phyloP scores from a whole-genome alignment of 345 rosid species.

The Dovyalis caffra region DNA sequence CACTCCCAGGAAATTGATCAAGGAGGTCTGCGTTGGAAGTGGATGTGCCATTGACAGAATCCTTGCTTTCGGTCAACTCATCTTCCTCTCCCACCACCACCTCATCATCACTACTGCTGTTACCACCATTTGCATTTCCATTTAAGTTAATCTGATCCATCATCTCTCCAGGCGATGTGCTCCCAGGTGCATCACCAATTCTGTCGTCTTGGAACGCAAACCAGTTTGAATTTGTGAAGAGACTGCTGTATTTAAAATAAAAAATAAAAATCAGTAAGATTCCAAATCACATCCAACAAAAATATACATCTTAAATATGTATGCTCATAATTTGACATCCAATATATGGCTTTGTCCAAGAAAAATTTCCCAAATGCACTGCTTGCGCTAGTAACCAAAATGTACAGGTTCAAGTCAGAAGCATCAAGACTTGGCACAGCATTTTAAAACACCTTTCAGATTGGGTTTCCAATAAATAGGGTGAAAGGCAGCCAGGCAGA shows the following conservation, averaged over 20 bases:
- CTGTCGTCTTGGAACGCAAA: conserved; percentile 91
- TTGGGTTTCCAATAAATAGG: background rate
- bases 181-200: conserved; percentile 47
- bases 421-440: background rate
- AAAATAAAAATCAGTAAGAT: background rate
- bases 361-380: background rate
- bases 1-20: conserved; percentile 32
- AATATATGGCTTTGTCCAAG: background rate
- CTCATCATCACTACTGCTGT: conserved; percentile 88
- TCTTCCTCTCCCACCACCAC: conserved; percentile 81
- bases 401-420: background rate
- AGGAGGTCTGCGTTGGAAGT: conserved; percentile 40
- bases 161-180: conserved; percentile 53
- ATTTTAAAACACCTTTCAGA: background rate
- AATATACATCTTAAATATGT: background rate
- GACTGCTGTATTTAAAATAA: conserved; percentile 44
- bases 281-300: background rate
- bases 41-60: conserved; percentile 43
- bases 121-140: conserved; percentile 53
- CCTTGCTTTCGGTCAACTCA: conserved; percentile 53
- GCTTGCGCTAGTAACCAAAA: background rate
- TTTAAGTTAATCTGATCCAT: conserved; percentile 85
- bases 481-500: background rate
- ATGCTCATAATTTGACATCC: background rate
- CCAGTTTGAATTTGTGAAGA: conserved; percentile 96